Evolutionary conservation across 345 rosid genomes (phyloP).

Genomic region (Balakata baccata): DNA sequence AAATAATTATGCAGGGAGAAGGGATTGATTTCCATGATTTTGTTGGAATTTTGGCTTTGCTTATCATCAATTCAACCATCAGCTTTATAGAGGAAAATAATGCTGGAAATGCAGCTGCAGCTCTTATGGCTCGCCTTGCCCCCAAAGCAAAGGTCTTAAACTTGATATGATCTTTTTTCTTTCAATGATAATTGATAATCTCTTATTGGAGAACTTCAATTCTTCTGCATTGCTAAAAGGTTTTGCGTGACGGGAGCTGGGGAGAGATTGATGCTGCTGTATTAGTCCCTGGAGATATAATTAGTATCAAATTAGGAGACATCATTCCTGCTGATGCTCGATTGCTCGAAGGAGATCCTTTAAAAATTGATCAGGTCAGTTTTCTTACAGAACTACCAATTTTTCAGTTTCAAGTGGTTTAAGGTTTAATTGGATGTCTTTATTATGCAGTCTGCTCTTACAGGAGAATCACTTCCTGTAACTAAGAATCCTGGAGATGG

Average conservation of each 20-base stretch:
- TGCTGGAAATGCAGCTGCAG: slow-evolving; percentile 62
- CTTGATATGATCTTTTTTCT: not conserved
- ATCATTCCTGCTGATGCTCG: slow-evolving; percentile 63
- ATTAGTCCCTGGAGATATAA: slow-evolving; percentile 53
- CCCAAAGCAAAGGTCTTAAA: slow-evolving; percentile 46
- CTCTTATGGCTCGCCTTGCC: slow-evolving; percentile 57
- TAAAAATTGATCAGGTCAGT: slow-evolving; percentile 58
- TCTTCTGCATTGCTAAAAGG: slow-evolving; percentile 14
- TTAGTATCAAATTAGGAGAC: slow-evolving; percentile 57
- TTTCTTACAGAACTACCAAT: not conserved
- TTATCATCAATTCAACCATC: slow-evolving; percentile 53
- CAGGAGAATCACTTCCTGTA: slow-evolving; percentile 89
- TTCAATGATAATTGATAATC: not conserved
- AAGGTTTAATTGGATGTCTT: not conserved
- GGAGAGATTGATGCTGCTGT: slow-evolving; percentile 50
- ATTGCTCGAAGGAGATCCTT: slow-evolving; percentile 60
- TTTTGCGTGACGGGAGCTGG: slow-evolving; percentile 50
- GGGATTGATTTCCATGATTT: slow-evolving; percentile 47
- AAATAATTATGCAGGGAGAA: slow-evolving; percentile 31
- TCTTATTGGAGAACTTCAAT: not conserved
- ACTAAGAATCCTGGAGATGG: slow-evolving; percentile 67
- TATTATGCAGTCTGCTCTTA: slow-evolving; percentile 70
- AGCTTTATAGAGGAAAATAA: slow-evolving; percentile 57
- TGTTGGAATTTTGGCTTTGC: slow-evolving; percentile 41
- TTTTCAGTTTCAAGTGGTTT: not conserved